Conservation (phyloP, 2,329 filamentous ascomycete species). For the Fusarium brachygibbosum region DNA sequence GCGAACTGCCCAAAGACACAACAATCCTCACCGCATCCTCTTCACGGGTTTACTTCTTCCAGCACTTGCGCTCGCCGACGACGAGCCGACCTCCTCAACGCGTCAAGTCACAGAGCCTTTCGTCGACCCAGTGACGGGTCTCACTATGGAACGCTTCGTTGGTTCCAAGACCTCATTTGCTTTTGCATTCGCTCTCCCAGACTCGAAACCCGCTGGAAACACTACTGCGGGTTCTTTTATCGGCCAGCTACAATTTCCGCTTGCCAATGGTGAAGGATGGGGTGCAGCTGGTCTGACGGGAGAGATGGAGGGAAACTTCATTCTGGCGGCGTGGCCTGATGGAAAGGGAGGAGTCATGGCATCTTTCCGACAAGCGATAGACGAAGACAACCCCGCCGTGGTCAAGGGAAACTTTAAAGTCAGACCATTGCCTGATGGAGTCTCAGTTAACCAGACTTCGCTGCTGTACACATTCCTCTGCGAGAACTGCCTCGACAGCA, state of each 20-base stretch:
- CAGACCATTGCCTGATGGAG: conserved; percentile 9
- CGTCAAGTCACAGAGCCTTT: background rate
- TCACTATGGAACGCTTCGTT: conserved; percentile 27
- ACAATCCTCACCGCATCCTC: conserved; percentile 10
- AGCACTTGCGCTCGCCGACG: background rate
- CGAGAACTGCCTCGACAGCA: conserved; percentile 15
- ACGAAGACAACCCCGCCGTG: conserved; percentile 3
- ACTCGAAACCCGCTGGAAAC: background rate
- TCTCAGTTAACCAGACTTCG: conserved; percentile 6
- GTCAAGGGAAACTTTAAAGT: conserved; percentile 20
- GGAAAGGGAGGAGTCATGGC: conserved; percentile 25
- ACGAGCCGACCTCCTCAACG: conserved; percentile 9
- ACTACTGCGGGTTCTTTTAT: conserved; percentile 8
- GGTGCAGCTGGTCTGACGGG: conserved; percentile 16
- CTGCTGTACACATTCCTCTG: conserved; percentile 15
- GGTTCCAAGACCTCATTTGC: background rate
- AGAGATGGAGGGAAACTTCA: conserved; percentile 24
- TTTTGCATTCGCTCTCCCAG: background rate
- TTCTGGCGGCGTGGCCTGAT: conserved; percentile 11
- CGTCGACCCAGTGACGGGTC: conserved; percentile 19
- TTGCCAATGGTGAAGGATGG: conserved; percentile 2
- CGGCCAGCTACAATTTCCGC: conserved; percentile 1
- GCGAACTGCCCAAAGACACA: background rate
- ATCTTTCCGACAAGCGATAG: conserved; percentile 18
- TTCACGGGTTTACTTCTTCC: background rate